Conservation (phyloP, 192 early-diverging fungal species). For the Piromyces sp. region DNA sequence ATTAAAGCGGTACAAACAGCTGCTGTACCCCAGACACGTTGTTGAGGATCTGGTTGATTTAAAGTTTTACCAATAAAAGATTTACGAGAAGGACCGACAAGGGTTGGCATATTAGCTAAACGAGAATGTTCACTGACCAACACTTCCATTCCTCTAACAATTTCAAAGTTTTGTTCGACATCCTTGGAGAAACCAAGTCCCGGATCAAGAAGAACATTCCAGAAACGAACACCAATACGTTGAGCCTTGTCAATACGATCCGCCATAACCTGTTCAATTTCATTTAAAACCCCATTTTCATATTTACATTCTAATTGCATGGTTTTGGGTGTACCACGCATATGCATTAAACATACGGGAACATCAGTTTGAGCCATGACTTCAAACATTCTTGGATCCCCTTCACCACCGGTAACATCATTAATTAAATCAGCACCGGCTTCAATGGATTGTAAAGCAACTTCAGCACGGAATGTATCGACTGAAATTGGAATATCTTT, state of each 20-base stretch:
- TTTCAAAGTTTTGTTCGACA: constrained; percentile 64
- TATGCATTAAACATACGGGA: constrained; percentile 91
- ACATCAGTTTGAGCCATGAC: constrained; percentile 59
- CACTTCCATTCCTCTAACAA: constrained; percentile 54
- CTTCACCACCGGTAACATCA: constrained; percentile 75
- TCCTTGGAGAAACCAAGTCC: constrained; percentile 96
- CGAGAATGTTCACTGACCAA: constrained; percentile 7
- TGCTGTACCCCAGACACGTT: constrained; percentile 74
- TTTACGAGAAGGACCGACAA: constrained; percentile 86
- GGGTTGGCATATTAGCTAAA: constrained; percentile 56
- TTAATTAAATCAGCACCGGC: constrained; percentile 89
- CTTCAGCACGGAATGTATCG: constrained; percentile 74
- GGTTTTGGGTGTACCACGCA: constrained; percentile 82
- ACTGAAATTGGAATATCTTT: constrained; percentile 62
- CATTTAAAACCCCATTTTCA: constrained; percentile 46
- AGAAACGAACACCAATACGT: constrained; percentile 63
- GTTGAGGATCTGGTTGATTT: constrained; percentile 34
- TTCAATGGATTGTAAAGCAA: constrained; percentile 69
- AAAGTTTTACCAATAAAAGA: constrained; percentile 70
- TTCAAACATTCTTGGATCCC: constrained; percentile 61
- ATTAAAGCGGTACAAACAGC: constrained; percentile 69
- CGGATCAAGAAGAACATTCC: constrained; percentile 95
- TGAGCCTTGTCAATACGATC: constrained; percentile 50
- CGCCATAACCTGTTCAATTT: constrained; percentile 21
- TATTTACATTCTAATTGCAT: constrained; percentile 65